Conservation (phyloP, 345 rosid species). For the Eutrema heterophyllum region DNA sequence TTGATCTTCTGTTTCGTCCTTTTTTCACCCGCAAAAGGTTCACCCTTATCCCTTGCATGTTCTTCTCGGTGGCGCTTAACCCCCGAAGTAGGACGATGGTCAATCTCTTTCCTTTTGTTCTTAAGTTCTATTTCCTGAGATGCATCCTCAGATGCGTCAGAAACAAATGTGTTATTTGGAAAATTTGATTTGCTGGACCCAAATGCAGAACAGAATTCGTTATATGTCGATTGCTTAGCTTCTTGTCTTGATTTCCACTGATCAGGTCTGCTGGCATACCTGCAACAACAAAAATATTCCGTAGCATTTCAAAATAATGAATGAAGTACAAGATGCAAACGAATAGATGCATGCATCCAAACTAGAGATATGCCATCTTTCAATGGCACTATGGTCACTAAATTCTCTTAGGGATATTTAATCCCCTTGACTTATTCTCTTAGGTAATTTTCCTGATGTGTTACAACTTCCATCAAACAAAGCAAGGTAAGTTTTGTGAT, state of each 20-base stretch:
- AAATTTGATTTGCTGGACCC: constrained; percentile 51
- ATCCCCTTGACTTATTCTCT: not conserved
- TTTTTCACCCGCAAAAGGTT: constrained; percentile 20
- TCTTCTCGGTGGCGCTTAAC: constrained; percentile 34
- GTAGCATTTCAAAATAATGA: not conserved
- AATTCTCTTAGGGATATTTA: not conserved
- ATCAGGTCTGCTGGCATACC: constrained; percentile 60
- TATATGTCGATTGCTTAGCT: constrained; percentile 70
- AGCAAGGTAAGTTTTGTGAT: not conserved
- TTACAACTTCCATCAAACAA: not conserved
- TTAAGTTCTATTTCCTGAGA: constrained; percentile 35
- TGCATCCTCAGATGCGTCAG: constrained; percentile 41
- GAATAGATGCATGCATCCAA: not conserved
- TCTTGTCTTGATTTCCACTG: constrained; percentile 80
- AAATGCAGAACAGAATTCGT: constrained; percentile 58
- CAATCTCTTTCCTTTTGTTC: constrained; percentile 54
- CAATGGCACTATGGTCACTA: not conserved
- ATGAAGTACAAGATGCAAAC: not conserved
- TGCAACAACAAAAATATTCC: constrained; percentile 28
- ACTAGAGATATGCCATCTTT: not conserved
- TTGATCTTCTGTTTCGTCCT: constrained; percentile 23
- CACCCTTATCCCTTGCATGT: constrained; percentile 24
- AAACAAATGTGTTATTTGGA: constrained; percentile 41
- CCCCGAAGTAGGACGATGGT: constrained; percentile 35
- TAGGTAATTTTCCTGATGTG: not conserved